Evolutionary conservation across 768 basidiomycete genomes (phyloP), one percentile per base, ranked within the genome.

Genomic region (Tylopilus subfusipes): DNA sequence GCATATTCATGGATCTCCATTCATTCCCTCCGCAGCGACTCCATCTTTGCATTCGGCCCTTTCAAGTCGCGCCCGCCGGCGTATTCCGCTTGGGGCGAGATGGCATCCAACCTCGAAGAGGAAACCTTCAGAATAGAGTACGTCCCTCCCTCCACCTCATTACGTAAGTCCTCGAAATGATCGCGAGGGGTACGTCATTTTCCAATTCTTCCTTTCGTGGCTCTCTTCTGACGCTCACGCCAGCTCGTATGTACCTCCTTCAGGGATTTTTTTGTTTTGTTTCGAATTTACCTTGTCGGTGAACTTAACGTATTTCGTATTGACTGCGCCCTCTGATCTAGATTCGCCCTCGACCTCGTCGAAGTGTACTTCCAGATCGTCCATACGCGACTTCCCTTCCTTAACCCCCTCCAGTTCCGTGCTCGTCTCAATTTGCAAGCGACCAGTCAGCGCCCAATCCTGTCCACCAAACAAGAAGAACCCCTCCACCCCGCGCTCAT

Each of bases 331-430:
- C 14, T 55, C 36, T 56, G 42, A 55, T 63, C 38, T 53, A 97
- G 94, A 72, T 90, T 98, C 65, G 88, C 93, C 3, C 82, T 88
- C 49, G 93, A 98, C 73, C 85, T 97, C 50, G 85, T 96, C 65
- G 93, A 97, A 72, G 92, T 95, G 42, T 98, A 87, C 74, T 95
- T 96, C 69, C 91, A 95, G 70, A 90, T 90, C 56, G 88, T 91
- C 38, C 93, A 95, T 71, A 87, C 89, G 24, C 85, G 94, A 52
- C 78, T 91, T 54, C 93, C 94, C 47, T 81, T 94, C 48, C 83
- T 95, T 69, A 90, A 93, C 73, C 90, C 91, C 54, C 74, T 80
- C 24, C 83, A 86, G 61, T 92, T 95, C 70, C 88, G 90, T 54
- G 78, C 78, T 40, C 85, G 86, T 18, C 79, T 94, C 52, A 78